Evolutionary conservation across 2,329 filamentous ascomycete species (phyloP).

Genomic region (Thelonectria rubi): DNA sequence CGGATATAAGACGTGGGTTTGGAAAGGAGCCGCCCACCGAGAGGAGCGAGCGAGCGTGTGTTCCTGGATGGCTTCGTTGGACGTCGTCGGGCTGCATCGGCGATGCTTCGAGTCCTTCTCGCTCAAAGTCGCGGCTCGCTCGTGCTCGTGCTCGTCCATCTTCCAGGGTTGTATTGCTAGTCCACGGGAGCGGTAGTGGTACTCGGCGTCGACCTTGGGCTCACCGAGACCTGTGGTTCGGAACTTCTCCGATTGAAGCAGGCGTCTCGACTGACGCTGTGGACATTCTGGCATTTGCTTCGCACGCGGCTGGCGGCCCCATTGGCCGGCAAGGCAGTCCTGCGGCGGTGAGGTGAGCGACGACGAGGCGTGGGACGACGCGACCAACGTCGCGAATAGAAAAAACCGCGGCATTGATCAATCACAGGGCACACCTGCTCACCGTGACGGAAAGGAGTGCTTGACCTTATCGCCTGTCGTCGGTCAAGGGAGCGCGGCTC

Average conservation of each 20-base stretch:
- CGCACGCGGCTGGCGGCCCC: constrained; percentile 41
- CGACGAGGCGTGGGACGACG: constrained; percentile 39
- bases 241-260: constrained; percentile 40
- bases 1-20: constrained; percentile 23
- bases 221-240: constrained; percentile 35
- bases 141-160: too few species aligned
- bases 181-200: neutral
- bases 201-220: constrained; percentile 38
- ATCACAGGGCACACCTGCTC: constrained; percentile 7
- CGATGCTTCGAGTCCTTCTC: neutral
- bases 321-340: constrained; percentile 44
- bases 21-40: constrained; percentile 27
- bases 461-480: constrained; percentile 28
- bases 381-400: constrained; percentile 36
- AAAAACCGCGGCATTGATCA: constrained; percentile 32
- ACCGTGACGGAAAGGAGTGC: constrained; percentile 5
- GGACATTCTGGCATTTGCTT: constrained; percentile 32
- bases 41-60: constrained; percentile 7
- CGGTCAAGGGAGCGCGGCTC: constrained; percentile 20
- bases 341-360: constrained; percentile 41
- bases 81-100: too few species aligned
- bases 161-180: constrained; percentile 12
- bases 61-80: too few species aligned
- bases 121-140: too few species aligned
- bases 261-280: constrained; percentile 32